Conservation (phyloP, 371 early-diverging fungal species). For the Mucor racemosus region DNA sequence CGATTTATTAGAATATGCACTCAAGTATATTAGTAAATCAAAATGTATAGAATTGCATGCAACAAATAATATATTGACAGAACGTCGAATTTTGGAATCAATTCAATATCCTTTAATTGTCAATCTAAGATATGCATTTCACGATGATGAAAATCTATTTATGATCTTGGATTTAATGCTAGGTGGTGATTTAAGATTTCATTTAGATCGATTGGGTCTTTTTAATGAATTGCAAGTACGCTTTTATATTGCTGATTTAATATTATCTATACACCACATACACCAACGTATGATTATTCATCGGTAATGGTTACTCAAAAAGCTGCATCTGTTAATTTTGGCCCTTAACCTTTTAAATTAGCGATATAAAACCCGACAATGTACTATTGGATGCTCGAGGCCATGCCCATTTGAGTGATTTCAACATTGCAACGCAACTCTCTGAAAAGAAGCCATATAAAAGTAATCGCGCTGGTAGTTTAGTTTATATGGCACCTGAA, state of each 20-base stretch:
- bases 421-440: constrained; percentile 76
- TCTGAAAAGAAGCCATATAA: background rate
- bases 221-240: constrained; percentile 77
- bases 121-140: constrained; percentile 81
- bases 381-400: constrained; percentile 16
- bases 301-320: constrained; percentile 14
- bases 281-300: constrained; percentile 69
- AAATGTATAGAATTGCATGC: constrained; percentile 63
- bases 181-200: constrained; percentile 90
- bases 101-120: constrained; percentile 59
- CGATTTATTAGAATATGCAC: constrained; percentile 46
- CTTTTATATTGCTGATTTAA: constrained; percentile 82
- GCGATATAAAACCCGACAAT: constrained; percentile 82
- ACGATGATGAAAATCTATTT: constrained; percentile 81
- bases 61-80: constrained; percentile 59
- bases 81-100: constrained; percentile 58
- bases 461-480: constrained; percentile 68
- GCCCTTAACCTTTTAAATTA: constrained; percentile 10
- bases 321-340: background rate
- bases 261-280: constrained; percentile 68
- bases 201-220: constrained; percentile 64
- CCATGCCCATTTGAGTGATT: constrained; percentile 75
- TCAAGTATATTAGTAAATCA: constrained; percentile 68
- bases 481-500: constrained; percentile 86
- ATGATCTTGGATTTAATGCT: constrained; percentile 86